These are phyloP conservation scores for Cylindrotheca closterium DNA, from an alignment of 108 stramenopile genomes.

Conservation along the genomic window DNA sequence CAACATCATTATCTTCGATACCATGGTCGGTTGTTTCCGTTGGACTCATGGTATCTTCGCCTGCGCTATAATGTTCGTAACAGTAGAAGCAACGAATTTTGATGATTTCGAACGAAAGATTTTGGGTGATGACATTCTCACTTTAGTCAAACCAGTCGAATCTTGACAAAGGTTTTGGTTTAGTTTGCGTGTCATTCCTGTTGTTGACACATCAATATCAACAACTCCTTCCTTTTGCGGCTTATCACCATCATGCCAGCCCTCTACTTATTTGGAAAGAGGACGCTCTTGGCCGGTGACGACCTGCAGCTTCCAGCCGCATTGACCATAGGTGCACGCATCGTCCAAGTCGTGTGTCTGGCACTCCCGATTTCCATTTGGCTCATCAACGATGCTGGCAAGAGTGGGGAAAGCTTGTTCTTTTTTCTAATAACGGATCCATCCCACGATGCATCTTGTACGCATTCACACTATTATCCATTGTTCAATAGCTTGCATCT, in stretches of 20 bases:
- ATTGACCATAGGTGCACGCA: constrained; percentile 26
- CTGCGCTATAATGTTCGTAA: no score
- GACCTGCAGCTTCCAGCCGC: constrained; percentile 73
- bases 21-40: no score
- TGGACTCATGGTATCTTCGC: no score
- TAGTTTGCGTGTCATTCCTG: no score
- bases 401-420: constrained; percentile 15
- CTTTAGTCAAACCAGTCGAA: no score
- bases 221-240: no score
- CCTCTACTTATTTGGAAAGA: constrained; percentile 68
- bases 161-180: no score
- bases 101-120: no score
- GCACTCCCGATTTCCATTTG: constrained; percentile 18
- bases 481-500: constrained; percentile 21
- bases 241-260: constrained; percentile 85
- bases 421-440: constrained; percentile 22
- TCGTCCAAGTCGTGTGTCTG: constrained; percentile 27
- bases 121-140: no score
- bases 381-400: constrained; percentile 10
- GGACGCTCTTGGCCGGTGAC: constrained; percentile 77
- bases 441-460: constrained; percentile 7
- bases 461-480: constrained; percentile 25
- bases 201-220: no score
- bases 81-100: no score
- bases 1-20: no score